Evolutionary conservation across 805 yeast genomes (phyloP).

Genomic region (Kuraishia ogatae): DNA sequence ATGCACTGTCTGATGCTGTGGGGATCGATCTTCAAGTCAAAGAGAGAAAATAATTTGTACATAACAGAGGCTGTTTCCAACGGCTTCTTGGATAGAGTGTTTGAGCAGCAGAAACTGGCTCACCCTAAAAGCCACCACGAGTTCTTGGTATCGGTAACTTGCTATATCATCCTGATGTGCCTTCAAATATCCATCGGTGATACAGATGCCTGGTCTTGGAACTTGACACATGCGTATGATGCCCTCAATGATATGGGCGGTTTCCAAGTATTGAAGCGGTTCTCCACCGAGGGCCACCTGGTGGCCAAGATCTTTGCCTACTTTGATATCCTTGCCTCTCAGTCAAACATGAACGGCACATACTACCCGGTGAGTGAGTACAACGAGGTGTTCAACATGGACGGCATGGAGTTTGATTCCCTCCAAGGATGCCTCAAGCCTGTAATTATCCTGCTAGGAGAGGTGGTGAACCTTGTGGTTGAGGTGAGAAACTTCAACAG

Average conservation of each 20-base stretch:
- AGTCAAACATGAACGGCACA: conserved; percentile 28
- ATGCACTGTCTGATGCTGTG: conserved; percentile 44
- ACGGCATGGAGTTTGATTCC: conserved; percentile 22
- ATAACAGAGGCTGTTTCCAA: not conserved
- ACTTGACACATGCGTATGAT: conserved; percentile 19
- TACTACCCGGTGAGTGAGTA: conserved; percentile 24
- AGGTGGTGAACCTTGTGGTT: conserved; percentile 22
- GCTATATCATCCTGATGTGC: conserved; percentile 21
- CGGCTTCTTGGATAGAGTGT: conserved; percentile 2
- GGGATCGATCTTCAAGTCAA: conserved; percentile 28
- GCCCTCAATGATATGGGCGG: conserved; percentile 16
- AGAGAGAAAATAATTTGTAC: not conserved
- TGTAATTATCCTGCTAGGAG: conserved; percentile 26
- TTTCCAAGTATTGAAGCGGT: conserved; percentile 19
- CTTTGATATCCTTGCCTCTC: conserved; percentile 30
- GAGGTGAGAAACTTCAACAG: not conserved
- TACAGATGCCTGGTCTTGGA: conserved; percentile 23
- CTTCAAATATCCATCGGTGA: conserved; percentile 25
- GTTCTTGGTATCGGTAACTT: conserved; percentile 17
- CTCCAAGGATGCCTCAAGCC: conserved; percentile 33
- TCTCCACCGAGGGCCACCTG: conserved; percentile 25
- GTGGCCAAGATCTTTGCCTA: conserved; percentile 28
- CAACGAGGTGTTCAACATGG: conserved; percentile 16
- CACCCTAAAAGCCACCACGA: conserved; percentile 9
- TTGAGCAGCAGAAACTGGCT: conserved; percentile 12